Conservation (phyloP, 805 yeast genomes). For the Myxozyma sirexii region DNA sequence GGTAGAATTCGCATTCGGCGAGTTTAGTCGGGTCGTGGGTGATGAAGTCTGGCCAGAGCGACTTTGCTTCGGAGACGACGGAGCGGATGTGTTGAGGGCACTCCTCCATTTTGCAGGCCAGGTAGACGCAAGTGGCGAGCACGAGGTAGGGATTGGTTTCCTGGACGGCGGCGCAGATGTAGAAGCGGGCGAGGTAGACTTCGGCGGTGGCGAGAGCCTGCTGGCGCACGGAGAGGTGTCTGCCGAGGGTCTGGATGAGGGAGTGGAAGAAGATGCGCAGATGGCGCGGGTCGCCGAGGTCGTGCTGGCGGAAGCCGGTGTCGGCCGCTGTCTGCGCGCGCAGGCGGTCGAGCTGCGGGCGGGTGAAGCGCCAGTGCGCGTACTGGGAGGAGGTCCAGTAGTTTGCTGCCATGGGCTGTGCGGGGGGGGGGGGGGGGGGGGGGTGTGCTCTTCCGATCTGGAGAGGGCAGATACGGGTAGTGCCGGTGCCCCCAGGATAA, state of each 20-base stretch:
- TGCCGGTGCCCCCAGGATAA: not conserved
- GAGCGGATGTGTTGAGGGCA: conserved; percentile 91
- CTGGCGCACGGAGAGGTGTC: conserved; percentile 76
- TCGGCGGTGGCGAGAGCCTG: conserved; percentile 88
- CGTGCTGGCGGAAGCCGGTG: conserved; percentile 44
- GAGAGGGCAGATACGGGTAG: not conserved
- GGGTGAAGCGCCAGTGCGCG: conserved; percentile 75
- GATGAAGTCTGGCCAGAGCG: conserved; percentile 91
- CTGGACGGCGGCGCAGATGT: conserved; percentile 68
- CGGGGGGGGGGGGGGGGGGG: not conserved
- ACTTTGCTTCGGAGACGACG: conserved; percentile 79
- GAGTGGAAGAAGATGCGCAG: conserved; percentile 80
- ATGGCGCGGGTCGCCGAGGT: conserved; percentile 51
- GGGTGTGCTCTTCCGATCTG: not conserved
- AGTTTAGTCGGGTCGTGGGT: conserved; percentile 88
- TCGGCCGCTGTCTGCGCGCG: conserved; percentile 47
- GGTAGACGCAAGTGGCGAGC: conserved; percentile 81
- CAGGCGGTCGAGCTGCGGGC: conserved; percentile 55
- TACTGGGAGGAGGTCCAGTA: conserved; percentile 52
- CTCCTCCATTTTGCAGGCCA: conserved; percentile 93
- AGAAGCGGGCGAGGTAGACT: conserved; percentile 75
- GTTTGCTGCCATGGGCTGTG: conserved; percentile 35
- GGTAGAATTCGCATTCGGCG: conserved; percentile 93
- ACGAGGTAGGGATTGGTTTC: conserved; percentile 82
- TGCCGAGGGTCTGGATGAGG: conserved; percentile 71